These are phyloP conservation scores for Quambalaria eucalypti DNA, from an alignment of 1,284 basidiomycete genomes.

Conservation along the genomic window DNA sequence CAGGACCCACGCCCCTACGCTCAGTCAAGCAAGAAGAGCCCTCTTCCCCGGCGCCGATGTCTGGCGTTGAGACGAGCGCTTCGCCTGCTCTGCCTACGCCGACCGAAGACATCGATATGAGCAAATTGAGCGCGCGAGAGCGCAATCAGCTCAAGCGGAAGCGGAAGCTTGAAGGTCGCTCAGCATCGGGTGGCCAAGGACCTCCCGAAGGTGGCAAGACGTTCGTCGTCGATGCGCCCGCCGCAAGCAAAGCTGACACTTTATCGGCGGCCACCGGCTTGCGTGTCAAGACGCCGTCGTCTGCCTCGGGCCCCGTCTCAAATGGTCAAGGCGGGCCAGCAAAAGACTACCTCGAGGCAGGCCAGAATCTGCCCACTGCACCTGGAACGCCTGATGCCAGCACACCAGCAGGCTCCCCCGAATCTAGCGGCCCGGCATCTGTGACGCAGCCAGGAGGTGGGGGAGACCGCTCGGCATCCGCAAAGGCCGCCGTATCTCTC, in stretches of 20 bases:
- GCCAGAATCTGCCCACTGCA: background rate
- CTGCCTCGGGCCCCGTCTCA: background rate
- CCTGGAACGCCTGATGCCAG: constrained; percentile 12
- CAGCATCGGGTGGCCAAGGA: background rate
- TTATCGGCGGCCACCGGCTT: background rate
- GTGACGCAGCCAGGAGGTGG: too few species aligned
- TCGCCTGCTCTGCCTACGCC: background rate
- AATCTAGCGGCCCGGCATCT: background rate
- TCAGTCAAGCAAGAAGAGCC: background rate
- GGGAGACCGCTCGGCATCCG: constrained; percentile 17
- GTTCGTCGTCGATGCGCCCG: constrained; percentile 44
- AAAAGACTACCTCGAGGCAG: background rate
- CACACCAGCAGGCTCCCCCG: constrained; percentile 8
- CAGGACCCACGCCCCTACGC: background rate
- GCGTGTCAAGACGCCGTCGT: background rate
- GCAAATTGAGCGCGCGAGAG: constrained; percentile 59
- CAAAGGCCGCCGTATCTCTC: constrained; percentile 20
- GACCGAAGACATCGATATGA: constrained; percentile 32
- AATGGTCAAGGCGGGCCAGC: background rate
- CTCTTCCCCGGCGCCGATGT: background rate
- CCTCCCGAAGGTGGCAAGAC: constrained; percentile 11
- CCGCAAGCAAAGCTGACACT: constrained; percentile 20
- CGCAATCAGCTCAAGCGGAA: constrained; percentile 83
- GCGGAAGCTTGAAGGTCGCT: constrained; percentile 68
- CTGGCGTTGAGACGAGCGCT: background rate